Conservation (phyloP, 2,329 filamentous ascomycete species). For the Thelonectria discophora region DNA sequence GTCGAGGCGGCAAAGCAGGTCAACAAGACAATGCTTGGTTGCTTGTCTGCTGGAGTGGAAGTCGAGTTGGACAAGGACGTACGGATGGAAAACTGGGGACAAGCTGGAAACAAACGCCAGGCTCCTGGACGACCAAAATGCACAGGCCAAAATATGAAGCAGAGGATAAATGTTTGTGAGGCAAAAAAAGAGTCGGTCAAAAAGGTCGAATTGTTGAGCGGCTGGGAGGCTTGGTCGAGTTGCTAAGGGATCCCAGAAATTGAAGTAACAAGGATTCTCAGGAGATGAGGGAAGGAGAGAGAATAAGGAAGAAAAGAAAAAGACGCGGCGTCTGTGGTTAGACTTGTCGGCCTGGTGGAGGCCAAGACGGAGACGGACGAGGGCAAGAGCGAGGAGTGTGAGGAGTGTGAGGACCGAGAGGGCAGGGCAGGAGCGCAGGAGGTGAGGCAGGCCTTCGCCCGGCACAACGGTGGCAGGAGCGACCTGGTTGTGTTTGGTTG, state of each 20-base stretch:
- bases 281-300: conserved; percentile 22
- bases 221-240: conserved; percentile 20
- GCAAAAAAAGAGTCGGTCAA: conserved; percentile 25
- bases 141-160: conserved; percentile 31
- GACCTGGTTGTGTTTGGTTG: conserved; percentile 23
- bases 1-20: background rate
- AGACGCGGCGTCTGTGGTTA: conserved; percentile 21
- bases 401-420: background rate
- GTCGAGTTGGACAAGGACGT: conserved; percentile 33
- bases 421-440: conserved; percentile 2
- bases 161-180: conserved; percentile 24
- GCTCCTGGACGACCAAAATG: conserved; percentile 36
- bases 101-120: conserved; percentile 41
- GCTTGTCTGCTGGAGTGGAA: conserved; percentile 20
- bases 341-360: conserved; percentile 27
- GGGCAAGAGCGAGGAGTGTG: background rate
- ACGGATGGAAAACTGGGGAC: conserved; percentile 37
- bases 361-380: conserved; percentile 26
- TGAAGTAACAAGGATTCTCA: conserved; percentile 28
- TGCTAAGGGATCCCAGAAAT: conserved; percentile 27
- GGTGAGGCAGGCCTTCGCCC: conserved; percentile 18
- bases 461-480: conserved; percentile 1
- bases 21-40: conserved; percentile 16
- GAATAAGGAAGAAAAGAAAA: conserved; percentile 35
- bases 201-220: background rate